Base-by-base conservation (phyloP, 163 green algal species). In the Coccomyxa subellipsoidea region DNA sequence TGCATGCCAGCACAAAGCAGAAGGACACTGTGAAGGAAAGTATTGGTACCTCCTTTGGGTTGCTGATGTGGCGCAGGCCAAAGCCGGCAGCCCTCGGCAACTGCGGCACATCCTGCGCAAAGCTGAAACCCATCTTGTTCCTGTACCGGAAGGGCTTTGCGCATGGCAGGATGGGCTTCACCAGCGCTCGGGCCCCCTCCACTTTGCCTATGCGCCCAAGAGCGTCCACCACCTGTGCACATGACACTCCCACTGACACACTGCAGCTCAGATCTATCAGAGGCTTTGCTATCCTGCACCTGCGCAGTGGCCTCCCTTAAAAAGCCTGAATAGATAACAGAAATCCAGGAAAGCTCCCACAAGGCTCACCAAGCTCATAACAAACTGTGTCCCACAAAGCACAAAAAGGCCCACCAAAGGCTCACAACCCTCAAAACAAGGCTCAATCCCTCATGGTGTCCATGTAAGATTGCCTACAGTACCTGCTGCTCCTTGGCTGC, bases 91-190 rank as follows among this genome's bases (percentile, higher is more conserved):
- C 15, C 47, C 66, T 12, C 29, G 66, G 66, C 66, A 36, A 73
- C 66, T 27, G 66, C 66, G 27, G 66, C 66, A 4, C 2, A 18
- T 5, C 66, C 66, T 54, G 72, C 37, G 79, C 36, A 39, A 69
- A 34, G 5, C 32, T 85, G 40, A 85, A 85, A 39, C 82, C 75
- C 88, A 95, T 92, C 85, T 96, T 97, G 87, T 97, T 97, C 23
- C 93, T 86, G 84, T 96, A 97, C 7, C 47, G 71, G 54, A 88
- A 90, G 18, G 59, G 54, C 38, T 92, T 32, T 18, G 53, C 69
- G 78, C 89, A 92, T 27, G 71, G 40, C 27, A 92, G 82, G 6
- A 86, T 85, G 1, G 84, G 85, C 9, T 53, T 84, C 77, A 92
- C 54, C 21, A 91, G 5, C 0, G 34, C 39, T 18, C 84, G 79